Base-by-base conservation (phyloP, 2,329 filamentous ascomycete species). In the Exophiala calicioides region DNA sequence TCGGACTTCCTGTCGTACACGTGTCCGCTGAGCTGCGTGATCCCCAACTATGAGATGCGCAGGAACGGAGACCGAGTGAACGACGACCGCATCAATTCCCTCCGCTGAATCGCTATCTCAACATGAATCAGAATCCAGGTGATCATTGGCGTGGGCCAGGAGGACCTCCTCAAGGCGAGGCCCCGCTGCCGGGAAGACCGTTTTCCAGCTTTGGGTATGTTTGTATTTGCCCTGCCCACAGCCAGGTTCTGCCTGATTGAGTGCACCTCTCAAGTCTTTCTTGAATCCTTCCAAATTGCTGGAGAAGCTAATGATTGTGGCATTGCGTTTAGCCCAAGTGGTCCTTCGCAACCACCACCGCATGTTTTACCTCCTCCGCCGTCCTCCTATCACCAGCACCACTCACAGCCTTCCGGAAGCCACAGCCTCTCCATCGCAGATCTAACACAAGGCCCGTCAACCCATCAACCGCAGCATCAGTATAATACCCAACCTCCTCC, bases 391-490 rank as follows among this genome's bases (percentile, higher is more conserved):
- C 53, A 58, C 39, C 52, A 64, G 66, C 41, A 62, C 56, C 44
- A 64, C 60, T 53, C 55, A 30, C 69, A 72, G 54, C 60, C 68
- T 10, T 64, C 68, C 27, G 44, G 21, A 35, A 65, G 68, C n/a
- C 71, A 73, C 44, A 72, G 68, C 21, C 64, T 74, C 33, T 71
- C 71, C 26, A 70, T 74, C 47, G 70, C 71, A 47, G 71, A 74
- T 53, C 53, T 74, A 55, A 73, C 69, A 50, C 71, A 73, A 35
- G 58, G 64, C 23, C 67, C 70, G 49, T 65, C 64, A 41, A 66
- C 62, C 52, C 65, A 68, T 26, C 61, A 67, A 21, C 62, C 68
- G 20, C 72, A 66, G 26, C 61, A 68, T 23, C 63, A 68, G 20
- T 74, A 71, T 52, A 66, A 66, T 46, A 71, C 71, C 39, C 69